A percentile compares a stretch with the other conserved stretches of the same genome.
Evolutionary conservation across 306 rosid genomes (phyloP).

Genomic region (Trifolium dubium): DNA sequence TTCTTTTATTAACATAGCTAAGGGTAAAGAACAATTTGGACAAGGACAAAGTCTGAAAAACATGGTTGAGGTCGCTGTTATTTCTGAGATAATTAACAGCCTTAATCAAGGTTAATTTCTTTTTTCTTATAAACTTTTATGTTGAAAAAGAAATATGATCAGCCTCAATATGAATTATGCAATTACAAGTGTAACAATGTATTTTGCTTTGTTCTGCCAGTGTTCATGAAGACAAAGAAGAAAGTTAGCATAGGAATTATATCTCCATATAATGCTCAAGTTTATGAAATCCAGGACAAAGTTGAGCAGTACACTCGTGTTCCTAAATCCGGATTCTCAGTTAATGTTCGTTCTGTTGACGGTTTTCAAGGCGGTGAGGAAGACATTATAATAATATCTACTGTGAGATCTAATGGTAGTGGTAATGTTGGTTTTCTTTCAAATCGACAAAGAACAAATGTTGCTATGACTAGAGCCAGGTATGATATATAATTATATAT

Average conservation of each 20-base stretch:
- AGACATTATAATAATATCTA: conserved; percentile 53
- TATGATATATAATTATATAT: too few species aligned
- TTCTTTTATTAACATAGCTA: conserved; percentile 47
- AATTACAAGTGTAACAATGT: background rate
- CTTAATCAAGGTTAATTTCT: conserved; percentile 52
- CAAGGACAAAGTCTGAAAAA: conserved; percentile 43
- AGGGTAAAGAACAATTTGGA: conserved; percentile 48
- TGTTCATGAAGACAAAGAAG: conserved; percentile 29
- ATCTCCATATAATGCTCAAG: conserved; percentile 64
- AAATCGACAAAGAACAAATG: conserved; percentile 54
- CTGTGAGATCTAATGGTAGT: conserved; percentile 46
- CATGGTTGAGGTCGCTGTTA: conserved; percentile 53
- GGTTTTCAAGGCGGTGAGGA: conserved; percentile 74
- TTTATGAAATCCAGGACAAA: conserved; percentile 50
- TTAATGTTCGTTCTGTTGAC: conserved; percentile 58
- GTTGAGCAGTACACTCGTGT: conserved; percentile 20
- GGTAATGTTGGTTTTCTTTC: conserved; percentile 59
- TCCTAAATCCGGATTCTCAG: conserved; percentile 36
- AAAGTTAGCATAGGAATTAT: conserved; percentile 62
- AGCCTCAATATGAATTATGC: background rate
- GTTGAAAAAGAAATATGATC: too few species aligned
- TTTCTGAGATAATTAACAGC: conserved; percentile 49
- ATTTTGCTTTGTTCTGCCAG: background rate
- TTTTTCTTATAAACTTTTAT: background rate
- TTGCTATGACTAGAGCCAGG: conserved; percentile 68